Base-by-base conservation (phyloP, 768 basidiomycete genomes). In the Leccinum arenicola region DNA sequence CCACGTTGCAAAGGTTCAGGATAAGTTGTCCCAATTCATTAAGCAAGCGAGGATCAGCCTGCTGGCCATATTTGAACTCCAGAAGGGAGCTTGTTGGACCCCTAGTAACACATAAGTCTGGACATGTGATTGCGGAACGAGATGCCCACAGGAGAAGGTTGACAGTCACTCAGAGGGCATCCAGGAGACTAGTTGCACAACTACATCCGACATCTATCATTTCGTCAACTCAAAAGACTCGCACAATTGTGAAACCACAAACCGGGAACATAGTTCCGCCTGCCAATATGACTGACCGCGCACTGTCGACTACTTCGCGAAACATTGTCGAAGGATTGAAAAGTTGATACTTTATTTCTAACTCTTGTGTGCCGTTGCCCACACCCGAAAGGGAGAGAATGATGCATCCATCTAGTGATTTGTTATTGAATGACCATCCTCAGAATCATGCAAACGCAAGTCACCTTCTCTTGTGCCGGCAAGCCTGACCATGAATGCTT, bases 251-350 rank as follows among this genome's bases (percentile, higher is more conserved):
- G 21, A 57, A 45, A 49, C 66, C 75, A 55, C n/a, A 75, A 79
- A 97, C 93, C n/a, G 96, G 96, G 7, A 94, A 93, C 97, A 99
- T 98, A 0, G 96, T 99, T 5, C 96, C 96, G 9, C 96, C 96
- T 8, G 97, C 96, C 40, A 99, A 78, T 29, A 98, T 76, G n/a
- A 98, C 87, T 3, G 90, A 82, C 38, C 93, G 78, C 1, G 95
- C 93, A 25, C 80, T 78, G 19, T 93, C 86, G 1, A 93, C 84
- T 6, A 98, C 82, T n/a, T 93, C 89, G 56, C 80, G 77, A 68
- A 98, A 98, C 58, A 87, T 80, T 6, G 91, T 89, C 1, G 92
- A 84, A 2, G 97, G 95, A 67, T 98, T 98, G 23, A 99, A 82
- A 19, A 94, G 85, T 61, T 97, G 91, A 66, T 97, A 99, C 67